These are phyloP conservation scores for Pichia sp. DNA, from an alignment of 1,139 yeast species.

Conservation along the genomic window DNA sequence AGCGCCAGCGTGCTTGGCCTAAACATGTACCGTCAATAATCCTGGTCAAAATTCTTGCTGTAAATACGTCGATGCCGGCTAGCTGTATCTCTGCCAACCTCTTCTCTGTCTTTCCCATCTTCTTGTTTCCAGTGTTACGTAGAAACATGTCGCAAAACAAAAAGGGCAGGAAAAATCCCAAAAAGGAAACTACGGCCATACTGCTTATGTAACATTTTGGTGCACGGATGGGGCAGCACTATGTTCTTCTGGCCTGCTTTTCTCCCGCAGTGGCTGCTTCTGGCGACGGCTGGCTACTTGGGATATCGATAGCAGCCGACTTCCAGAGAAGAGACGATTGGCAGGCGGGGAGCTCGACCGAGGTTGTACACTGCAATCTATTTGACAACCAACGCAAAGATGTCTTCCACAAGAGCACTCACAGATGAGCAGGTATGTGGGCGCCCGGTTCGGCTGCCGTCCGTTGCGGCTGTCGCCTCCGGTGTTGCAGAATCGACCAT, in stretches of 20 bases:
- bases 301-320: not conserved
- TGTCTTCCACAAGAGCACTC: conserved; percentile 37
- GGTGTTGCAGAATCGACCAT: not conserved
- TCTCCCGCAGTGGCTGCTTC: not conserved
- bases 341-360: too few relatives aligned
- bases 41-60: too few relatives aligned
- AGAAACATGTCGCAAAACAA: too few relatives aligned
- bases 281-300: not conserved
- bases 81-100: too few relatives aligned
- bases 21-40: not conserved
- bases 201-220: not conserved
- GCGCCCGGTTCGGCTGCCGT: too few relatives aligned
- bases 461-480: too few relatives aligned
- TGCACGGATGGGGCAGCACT: not conserved
- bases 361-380: not conserved
- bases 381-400: conserved; percentile 5
- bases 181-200: not conserved
- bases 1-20: not conserved
- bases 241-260: not conserved
- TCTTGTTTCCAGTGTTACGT: not conserved
- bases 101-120: not conserved
- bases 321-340: not conserved
- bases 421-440: conserved; percentile 41
- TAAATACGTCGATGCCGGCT: too few relatives aligned
- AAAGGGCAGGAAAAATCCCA: not conserved